A percentile compares a stretch with the other conserved stretches of the same genome.
Conservation (phyloP, 148 eudicot species). For the Chenopodium quinoa region DNA sequence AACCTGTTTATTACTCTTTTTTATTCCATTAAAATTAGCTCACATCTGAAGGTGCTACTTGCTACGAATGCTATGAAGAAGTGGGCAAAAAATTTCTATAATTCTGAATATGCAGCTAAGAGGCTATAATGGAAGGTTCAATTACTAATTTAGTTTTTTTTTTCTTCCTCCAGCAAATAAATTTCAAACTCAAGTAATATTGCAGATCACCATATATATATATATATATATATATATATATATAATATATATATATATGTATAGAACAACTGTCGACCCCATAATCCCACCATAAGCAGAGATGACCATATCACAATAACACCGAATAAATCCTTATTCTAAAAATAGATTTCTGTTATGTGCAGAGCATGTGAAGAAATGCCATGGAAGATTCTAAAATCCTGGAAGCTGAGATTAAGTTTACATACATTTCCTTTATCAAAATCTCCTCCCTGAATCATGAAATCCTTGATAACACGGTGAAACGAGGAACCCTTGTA, state of each 20-base stretch:
- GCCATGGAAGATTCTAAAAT: neutral
- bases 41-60: neutral
- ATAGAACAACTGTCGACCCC: neutral
- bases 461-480: slow-evolving; percentile 93
- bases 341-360: neutral
- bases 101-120: neutral
- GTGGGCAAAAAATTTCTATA: neutral
- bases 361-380: slow-evolving; percentile 1
- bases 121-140: neutral
- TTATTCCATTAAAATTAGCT: neutral
- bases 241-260: no score
- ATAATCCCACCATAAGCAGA: neutral
- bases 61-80: neutral
- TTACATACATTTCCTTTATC: slow-evolving; percentile 88
- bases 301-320: neutral
- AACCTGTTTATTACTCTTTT: neutral
- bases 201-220: neutral
- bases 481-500: slow-evolving; percentile 85
- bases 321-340: neutral
- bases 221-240: neutral
- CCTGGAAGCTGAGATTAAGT: slow-evolving; percentile 6
- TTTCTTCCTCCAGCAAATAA: neutral
- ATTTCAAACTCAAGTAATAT: neutral
- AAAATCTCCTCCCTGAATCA: slow-evolving; percentile 99
- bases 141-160: neutral